A percentile compares a stretch with the other conserved stretches of the same genome.
Conservation (phyloP, 2,329 filamentous ascomycete species). For the Talaromyces pinophilus region DNA sequence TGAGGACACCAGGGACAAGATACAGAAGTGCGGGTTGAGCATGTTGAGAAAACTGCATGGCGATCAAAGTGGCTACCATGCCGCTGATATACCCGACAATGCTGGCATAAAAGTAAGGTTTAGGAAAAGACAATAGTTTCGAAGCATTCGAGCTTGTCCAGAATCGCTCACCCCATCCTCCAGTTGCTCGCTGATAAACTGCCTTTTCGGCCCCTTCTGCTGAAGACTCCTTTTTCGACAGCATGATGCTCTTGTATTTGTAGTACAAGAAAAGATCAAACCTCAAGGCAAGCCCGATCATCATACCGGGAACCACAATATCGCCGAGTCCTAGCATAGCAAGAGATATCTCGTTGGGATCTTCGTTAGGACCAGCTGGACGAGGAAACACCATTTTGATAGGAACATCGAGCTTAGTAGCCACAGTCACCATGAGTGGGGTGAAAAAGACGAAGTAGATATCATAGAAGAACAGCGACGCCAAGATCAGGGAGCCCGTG, state of each 20-base stretch:
- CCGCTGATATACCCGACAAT: constrained; percentile 75
- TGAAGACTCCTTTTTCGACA: constrained; percentile 29
- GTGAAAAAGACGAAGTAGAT: constrained; percentile 68
- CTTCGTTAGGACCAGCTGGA: constrained; percentile 54
- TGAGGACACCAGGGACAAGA: constrained; percentile 81
- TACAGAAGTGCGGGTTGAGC: constrained; percentile 91
- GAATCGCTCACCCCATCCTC: constrained; percentile 79
- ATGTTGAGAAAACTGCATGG: constrained; percentile 75
- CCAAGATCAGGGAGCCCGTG: constrained; percentile 75
- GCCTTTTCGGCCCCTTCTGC: constrained; percentile 34
- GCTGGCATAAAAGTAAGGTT: constrained; percentile 80
- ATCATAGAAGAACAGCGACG: constrained; percentile 88
- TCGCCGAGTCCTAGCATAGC: constrained; percentile 93
- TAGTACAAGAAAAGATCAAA: constrained; percentile 90
- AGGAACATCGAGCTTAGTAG: constrained; percentile 83
- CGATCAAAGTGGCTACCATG: constrained; percentile 72
- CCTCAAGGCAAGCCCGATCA: constrained; percentile 83
- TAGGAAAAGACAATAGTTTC: constrained; percentile 62
- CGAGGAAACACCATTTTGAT: constrained; percentile 86
- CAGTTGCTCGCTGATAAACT: constrained; percentile 58
- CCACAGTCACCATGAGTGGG: constrained; percentile 63
- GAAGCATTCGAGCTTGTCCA: constrained; percentile 60
- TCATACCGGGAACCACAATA: constrained; percentile 86
- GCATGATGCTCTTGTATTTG: constrained; percentile 60
- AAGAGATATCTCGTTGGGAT: constrained; percentile 44